These are phyloP conservation scores for Niveomyces coronatus DNA, from an alignment of 2,329 filamentous ascomycete genomes.

Conservation along the genomic window DNA sequence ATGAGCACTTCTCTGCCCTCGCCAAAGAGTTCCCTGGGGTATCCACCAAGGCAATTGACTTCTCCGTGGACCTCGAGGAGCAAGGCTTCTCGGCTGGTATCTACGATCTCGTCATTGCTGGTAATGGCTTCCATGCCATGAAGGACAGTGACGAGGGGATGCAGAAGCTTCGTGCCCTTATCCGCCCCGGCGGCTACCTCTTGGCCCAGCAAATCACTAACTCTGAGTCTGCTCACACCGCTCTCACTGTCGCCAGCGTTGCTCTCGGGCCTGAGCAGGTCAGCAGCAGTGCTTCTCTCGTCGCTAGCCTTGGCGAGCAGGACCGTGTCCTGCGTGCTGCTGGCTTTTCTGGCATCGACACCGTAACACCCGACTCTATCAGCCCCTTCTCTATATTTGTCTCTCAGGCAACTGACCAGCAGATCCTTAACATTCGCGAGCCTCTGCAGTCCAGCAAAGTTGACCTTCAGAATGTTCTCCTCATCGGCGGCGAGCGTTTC, in stretches of 20 bases:
- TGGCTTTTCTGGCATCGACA: constrained; percentile 12
- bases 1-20: constrained; percentile 7
- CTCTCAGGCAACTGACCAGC: constrained; percentile 11
- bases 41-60: constrained; percentile 8
- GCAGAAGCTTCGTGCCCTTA: constrained; percentile 9
- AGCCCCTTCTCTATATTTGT: constrained; percentile 9
- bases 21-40: constrained; percentile 4
- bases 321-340: constrained; percentile 8
- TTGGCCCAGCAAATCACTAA: constrained; percentile 8
- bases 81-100: constrained; percentile 8
- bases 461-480: constrained; percentile 8
- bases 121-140: constrained; percentile 5
- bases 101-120: constrained; percentile 10
- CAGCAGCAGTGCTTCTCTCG: constrained; percentile 6
- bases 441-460: constrained; percentile 8
- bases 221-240: constrained; percentile 6
- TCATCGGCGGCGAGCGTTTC: constrained; percentile 10
- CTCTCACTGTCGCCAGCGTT: constrained; percentile 5
- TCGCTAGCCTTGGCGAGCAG: constrained; percentile 7
- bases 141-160: constrained; percentile 4
- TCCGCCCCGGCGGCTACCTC: constrained; percentile 10
- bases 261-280: constrained; percentile 5
- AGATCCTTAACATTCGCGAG: constrained; percentile 8
- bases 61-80: constrained; percentile 5
- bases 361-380: constrained; percentile 7